Percentiles rank a stretch among this genome's conserved stretches.
These are phyloP conservation scores for Rhodotorula sphaerocarpa DNA, from an alignment of 768 basidiomycete genomes.

Conservation along the genomic window DNA sequence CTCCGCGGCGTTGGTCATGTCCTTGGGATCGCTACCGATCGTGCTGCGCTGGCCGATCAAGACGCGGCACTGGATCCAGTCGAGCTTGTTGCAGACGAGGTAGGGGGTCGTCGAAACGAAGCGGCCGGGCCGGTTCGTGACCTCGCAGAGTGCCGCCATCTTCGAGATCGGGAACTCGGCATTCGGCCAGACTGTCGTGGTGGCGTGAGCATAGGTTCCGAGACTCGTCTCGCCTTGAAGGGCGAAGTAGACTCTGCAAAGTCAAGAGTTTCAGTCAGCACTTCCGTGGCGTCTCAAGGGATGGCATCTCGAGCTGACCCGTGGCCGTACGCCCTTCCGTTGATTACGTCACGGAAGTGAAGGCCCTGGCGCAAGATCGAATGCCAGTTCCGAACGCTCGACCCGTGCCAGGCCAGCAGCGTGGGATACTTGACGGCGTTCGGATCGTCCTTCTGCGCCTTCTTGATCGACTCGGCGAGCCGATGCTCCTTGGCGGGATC, in stretches of 20 bases:
- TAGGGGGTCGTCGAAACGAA: slow-evolving; percentile 52
- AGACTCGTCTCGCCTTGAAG: slow-evolving; percentile 15
- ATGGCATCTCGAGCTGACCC: slow-evolving; percentile 47
- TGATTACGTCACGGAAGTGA: slow-evolving; percentile 53
- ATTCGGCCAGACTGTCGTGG: slow-evolving; percentile 48
- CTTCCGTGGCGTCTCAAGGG: no score
- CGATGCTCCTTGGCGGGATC: slow-evolving; percentile 64
- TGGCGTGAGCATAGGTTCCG: slow-evolving; percentile 36
- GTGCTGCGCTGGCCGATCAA: slow-evolving; percentile 51
- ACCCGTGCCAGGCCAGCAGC: slow-evolving; percentile 52
- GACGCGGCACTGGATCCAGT: slow-evolving; percentile 63
- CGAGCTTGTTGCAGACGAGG: slow-evolving; percentile 57
- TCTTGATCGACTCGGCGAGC: slow-evolving; percentile 50
- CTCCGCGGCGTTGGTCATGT: background rate
- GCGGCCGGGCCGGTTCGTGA: slow-evolving; percentile 55
- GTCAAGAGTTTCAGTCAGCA: background rate
- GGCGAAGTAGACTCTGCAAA: slow-evolving; percentile 45
- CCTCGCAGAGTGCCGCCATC: slow-evolving; percentile 58
- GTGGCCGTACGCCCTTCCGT: slow-evolving; percentile 60
- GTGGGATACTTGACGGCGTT: slow-evolving; percentile 50
- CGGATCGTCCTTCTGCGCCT: slow-evolving; percentile 44
- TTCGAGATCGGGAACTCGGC: slow-evolving; percentile 49
- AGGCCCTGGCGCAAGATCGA: slow-evolving; percentile 57
- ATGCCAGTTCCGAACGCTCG: slow-evolving; percentile 56
- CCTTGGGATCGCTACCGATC: background rate